Evolutionary conservation across 345 rosid species (phyloP).

Genomic region (Rhodomyrtus tomentosa): DNA sequence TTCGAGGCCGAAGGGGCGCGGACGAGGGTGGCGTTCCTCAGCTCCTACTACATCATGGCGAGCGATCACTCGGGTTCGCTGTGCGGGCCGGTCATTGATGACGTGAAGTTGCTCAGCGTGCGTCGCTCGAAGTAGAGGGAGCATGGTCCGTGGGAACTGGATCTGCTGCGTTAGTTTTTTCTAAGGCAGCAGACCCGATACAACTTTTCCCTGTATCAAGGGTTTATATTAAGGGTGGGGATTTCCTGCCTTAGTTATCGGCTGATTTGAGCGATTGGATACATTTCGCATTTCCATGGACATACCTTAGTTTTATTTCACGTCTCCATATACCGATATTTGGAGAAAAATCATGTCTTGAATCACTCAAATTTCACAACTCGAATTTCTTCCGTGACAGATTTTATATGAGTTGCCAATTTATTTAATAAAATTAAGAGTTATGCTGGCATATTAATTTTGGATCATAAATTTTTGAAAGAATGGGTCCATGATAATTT

Average conservation of each 20-base stretch:
- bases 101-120: conserved; percentile 27
- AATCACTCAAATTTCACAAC: too few species aligned
- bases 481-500: too few species aligned
- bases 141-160: background rate
- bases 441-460: too few species aligned
- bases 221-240: too few species aligned
- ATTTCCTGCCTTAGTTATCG: too few species aligned
- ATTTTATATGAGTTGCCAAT: too few species aligned
- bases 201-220: too few species aligned
- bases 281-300: background rate
- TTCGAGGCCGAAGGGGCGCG: conserved; percentile 33
- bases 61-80: conserved; percentile 53
- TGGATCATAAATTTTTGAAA: too few species aligned
- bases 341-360: background rate
- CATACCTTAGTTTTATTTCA: background rate
- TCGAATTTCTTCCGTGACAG: too few species aligned
- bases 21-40: conserved; percentile 38
- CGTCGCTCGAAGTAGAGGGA: background rate
- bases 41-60: conserved; percentile 49
- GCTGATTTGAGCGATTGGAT: background rate
- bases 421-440: too few species aligned
- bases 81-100: conserved; percentile 65
- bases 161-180: too few species aligned
- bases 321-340: background rate
- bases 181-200: too few species aligned